Evolutionary conservation across 345 rosid genomes (phyloP).

Genomic region (Geranium brycei): DNA sequence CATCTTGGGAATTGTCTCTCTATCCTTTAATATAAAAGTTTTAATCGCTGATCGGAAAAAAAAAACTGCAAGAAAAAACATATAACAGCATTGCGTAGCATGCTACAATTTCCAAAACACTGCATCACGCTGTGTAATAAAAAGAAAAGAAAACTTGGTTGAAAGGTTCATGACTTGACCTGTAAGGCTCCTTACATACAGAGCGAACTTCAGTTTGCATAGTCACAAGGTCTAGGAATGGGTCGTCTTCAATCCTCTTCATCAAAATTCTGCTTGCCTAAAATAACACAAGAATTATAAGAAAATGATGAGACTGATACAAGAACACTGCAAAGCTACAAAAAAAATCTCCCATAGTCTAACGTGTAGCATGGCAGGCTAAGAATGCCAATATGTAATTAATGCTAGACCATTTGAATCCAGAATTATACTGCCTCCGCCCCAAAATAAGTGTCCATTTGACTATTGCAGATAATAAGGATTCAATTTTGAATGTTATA

Average conservation of each 20-base stretch:
- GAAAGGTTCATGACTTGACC: conserved; percentile 32
- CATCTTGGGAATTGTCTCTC: no score
- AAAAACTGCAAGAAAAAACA: no score
- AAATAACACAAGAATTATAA: not conserved
- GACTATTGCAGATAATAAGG: no score
- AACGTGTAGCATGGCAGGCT: not conserved
- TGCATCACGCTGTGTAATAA: conserved; percentile 1
- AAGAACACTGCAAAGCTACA: not conserved
- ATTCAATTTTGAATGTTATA: no score
- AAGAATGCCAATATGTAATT: no score
- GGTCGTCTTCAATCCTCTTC: conserved; percentile 91
- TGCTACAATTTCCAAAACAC: no score
- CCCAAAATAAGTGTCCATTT: no score
- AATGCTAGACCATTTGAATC: no score
- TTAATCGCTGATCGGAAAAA: no score
- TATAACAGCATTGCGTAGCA: no score
- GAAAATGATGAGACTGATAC: not conserved
- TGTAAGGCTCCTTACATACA: conserved; percentile 83
- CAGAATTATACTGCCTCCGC: no score
- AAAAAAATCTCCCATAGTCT: not conserved
- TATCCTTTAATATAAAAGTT: no score
- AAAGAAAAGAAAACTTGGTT: conserved; percentile 5
- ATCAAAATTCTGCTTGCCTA: conserved; percentile 81
- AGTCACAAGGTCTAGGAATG: conserved; percentile 79
- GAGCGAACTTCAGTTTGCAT: conserved; percentile 68